Conservation (phyloP, 1,284 basidiomycete genomes). For the Athelia psychrophila region DNA sequence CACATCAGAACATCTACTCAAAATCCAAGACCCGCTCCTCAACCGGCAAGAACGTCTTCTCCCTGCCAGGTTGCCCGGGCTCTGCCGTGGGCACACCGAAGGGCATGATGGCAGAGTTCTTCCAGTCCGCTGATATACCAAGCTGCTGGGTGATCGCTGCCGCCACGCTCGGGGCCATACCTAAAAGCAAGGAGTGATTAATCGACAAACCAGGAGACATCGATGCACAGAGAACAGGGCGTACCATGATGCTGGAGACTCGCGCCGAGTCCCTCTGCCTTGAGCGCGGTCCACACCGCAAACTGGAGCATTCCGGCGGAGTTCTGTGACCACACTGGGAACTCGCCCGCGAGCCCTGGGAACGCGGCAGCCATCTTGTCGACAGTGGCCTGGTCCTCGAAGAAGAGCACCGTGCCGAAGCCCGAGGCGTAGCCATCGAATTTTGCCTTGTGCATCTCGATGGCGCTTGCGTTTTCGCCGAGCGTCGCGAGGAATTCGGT, state of each 20-base stretch:
- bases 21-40: background rate
- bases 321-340: too few relatives aligned
- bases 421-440: background rate
- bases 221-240: background rate
- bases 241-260: too few relatives aligned
- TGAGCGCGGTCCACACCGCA: too few relatives aligned
- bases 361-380: background rate
- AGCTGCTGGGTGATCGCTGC: background rate
- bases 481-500: background rate
- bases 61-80: too few relatives aligned
- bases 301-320: too few relatives aligned
- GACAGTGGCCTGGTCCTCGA: slow-evolving; percentile 1
- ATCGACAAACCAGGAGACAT: too few relatives aligned
- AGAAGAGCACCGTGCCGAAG: slow-evolving; percentile 3
- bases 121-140: background rate
- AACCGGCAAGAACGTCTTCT: background rate
- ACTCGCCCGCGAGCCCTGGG: background rate
- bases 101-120: background rate
- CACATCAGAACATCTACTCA: background rate
- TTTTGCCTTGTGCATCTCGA: background rate
- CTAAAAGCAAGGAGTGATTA: too few relatives aligned
- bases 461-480: background rate
- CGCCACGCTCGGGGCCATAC: too few relatives aligned
- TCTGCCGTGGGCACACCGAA: background rate
- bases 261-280: too few relatives aligned